Percentiles rank a stretch among this genome's conserved stretches.
These are phyloP conservation scores for Raphidocelis subcapitata DNA, from an alignment of 139 green algal genomes.

Conservation along the genomic window DNA sequence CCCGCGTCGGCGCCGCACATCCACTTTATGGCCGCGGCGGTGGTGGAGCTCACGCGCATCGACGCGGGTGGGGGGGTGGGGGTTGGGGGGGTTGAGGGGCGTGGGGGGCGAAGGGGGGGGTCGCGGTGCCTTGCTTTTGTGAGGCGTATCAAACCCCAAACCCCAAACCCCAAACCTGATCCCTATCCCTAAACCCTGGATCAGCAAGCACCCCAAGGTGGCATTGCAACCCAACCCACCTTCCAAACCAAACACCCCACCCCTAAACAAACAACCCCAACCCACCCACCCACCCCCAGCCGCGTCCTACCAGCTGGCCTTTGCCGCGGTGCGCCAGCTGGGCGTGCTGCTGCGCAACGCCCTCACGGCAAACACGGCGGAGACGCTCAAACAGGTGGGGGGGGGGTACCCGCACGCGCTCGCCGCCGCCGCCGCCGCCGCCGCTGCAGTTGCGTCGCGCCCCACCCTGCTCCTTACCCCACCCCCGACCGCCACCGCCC, in stretches of 20 bases:
- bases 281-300: background rate
- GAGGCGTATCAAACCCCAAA: too few relatives aligned
- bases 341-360: slow-evolving; percentile 80
- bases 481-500: too few relatives aligned
- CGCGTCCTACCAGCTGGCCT: slow-evolving; percentile 75
- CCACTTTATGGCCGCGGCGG: slow-evolving; percentile 83
- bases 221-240: too few relatives aligned
- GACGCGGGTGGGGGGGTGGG: slow-evolving; percentile 35
- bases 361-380: slow-evolving; percentile 80
- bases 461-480: too few relatives aligned
- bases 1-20: slow-evolving; percentile 69
- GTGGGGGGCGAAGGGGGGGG: too few relatives aligned
- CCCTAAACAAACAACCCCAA: background rate
- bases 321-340: slow-evolving; percentile 81
- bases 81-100: background rate
- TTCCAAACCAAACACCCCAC: background rate
- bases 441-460: too few relatives aligned
- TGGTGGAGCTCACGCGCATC: slow-evolving; percentile 84
- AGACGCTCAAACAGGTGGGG: slow-evolving; percentile 77
- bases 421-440: too few relatives aligned
- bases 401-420: too few relatives aligned
- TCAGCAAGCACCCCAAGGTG: too few relatives aligned
- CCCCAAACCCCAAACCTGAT: too few relatives aligned
- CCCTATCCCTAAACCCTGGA: too few relatives aligned
- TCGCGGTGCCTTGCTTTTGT: too few relatives aligned